Conservation (phyloP, 257 asterid genomes). For the Solanum bukasovii region DNA sequence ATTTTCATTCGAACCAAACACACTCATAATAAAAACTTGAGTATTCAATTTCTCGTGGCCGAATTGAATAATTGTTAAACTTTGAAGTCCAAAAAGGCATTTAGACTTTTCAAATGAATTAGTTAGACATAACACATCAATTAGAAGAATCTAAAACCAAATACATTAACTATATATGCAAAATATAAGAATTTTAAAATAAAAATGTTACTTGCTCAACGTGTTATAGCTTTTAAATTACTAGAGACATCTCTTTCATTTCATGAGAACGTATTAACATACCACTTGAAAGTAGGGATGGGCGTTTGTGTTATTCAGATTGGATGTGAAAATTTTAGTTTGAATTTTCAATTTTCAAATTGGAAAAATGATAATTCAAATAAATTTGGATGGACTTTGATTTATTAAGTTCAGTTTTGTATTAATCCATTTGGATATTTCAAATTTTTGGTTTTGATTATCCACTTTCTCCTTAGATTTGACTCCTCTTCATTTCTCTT, state of each 20-base stretch:
- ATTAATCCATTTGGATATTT: no score
- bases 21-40: background rate
- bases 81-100: background rate
- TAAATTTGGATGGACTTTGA: background rate
- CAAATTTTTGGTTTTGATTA: no score
- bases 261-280: background rate
- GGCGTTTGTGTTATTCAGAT: background rate
- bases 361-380: background rate
- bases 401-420: background rate
- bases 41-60: background rate
- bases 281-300: background rate
- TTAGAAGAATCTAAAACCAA: conserved; percentile 27
- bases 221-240: background rate
- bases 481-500: no score
- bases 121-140: background rate
- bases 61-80: background rate
- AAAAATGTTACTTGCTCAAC: background rate
- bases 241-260: background rate
- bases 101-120: background rate
- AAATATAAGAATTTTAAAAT: background rate
- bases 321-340: background rate
- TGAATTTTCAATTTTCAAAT: background rate
- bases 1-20: background rate
- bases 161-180: background rate
- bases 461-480: no score